Evolutionary conservation across 495 filamentous ascomycete genomes (phyloP), one percentile per base, ranked within the genome.

Genomic region (Chaetomium tenue): DNA sequence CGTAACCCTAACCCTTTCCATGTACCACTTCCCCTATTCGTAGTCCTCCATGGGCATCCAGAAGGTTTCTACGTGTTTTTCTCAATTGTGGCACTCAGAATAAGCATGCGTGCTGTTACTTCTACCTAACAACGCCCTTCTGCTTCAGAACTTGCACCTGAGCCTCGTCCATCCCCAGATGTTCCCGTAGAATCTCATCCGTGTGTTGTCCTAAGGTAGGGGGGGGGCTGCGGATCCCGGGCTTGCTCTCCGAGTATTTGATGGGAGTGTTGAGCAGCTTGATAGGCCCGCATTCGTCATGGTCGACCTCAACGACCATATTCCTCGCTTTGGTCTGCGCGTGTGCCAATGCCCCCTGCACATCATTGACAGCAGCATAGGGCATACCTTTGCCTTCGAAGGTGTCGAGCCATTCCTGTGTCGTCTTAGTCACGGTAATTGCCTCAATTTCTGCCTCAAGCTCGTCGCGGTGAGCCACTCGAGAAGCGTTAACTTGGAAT

Each of bases 261-360:
- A 98, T 87, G 0, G 94, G 94, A n/a, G 93, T 93, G 70, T 94
- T 96, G 26, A 98, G 86, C 60, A 98, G 71, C 76, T 92, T 93
- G 65, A 98, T 90, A 3, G 87, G 85, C 1, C 94, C 94, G 71
- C 92, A 96, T 3, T 79, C 76, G 5, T 84, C 86, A 72, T 98
- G 94, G 1, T 96, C 86, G 25, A 97, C 79, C 68, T 94, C 90
- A 6, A 87, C 83, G 5, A 98, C 88, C 94, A 98, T 98, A 48
- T 86, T 81, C 60, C 94, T 82, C 28, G 93, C 93, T 58, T 83
- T 80, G 3, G 93, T 92, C 72, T 98, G 95, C 56, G 88, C 82
- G 75, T 98, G 93, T 50, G 88, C 87, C 44, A 98, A 77, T 3
- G 93, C 90, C 8, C 79, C 82, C 72, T 93, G 87, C 13, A 98